A percentile compares a stretch with the other conserved stretches of the same genome.
Evolutionary conservation across 2,329 filamentous ascomycete species (phyloP).

Genomic region (Cordyceps cicadae): DNA sequence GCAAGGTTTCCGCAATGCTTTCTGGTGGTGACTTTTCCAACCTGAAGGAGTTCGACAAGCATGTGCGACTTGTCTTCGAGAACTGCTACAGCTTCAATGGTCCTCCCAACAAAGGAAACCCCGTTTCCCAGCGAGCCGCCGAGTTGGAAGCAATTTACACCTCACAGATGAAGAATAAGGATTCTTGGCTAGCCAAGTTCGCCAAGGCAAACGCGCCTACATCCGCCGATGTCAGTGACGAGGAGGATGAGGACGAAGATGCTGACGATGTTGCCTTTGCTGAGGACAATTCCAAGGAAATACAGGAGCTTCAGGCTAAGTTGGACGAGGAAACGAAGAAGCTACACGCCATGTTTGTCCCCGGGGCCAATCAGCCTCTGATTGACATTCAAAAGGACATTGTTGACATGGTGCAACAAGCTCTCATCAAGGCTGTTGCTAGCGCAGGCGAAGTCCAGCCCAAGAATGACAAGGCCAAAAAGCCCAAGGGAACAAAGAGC

Average conservation of each 20-base stretch:
- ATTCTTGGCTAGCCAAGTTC: slow-evolving; percentile 71
- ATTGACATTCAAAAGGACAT: slow-evolving; percentile 53
- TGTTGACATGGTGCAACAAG: slow-evolving; percentile 57
- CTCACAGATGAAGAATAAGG: slow-evolving; percentile 66
- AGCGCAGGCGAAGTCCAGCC: slow-evolving; percentile 45
- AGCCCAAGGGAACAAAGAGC: slow-evolving; percentile 50
- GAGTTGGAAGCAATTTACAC: slow-evolving; percentile 69
- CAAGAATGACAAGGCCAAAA: slow-evolving; percentile 49
- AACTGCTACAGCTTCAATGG: slow-evolving; percentile 92
- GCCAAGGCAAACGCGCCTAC: slow-evolving; percentile 45
- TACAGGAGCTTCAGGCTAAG: slow-evolving; percentile 46
- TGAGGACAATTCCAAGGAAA: slow-evolving; percentile 30
- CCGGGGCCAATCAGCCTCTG: slow-evolving; percentile 43
- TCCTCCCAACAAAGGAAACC: slow-evolving; percentile 48
- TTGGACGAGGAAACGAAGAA: slow-evolving; percentile 50
- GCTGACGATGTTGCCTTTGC: slow-evolving; percentile 35
- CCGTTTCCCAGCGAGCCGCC: slow-evolving; percentile 64
- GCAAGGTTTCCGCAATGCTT: slow-evolving; percentile 72
- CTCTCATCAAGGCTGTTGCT: slow-evolving; percentile 64
- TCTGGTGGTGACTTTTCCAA: slow-evolving; percentile 70
- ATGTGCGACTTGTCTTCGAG: slow-evolving; percentile 72
- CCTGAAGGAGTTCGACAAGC: slow-evolving; percentile 76
- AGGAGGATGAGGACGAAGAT: slow-evolving; percentile 65
- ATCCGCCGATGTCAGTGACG: slow-evolving; percentile 56
- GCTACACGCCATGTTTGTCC: slow-evolving; percentile 44